Evolutionary conservation across 805 yeast genomes (phyloP), one percentile per base, ranked within the genome.

Genomic region (Vanderwaltozyma polyspora): DNA sequence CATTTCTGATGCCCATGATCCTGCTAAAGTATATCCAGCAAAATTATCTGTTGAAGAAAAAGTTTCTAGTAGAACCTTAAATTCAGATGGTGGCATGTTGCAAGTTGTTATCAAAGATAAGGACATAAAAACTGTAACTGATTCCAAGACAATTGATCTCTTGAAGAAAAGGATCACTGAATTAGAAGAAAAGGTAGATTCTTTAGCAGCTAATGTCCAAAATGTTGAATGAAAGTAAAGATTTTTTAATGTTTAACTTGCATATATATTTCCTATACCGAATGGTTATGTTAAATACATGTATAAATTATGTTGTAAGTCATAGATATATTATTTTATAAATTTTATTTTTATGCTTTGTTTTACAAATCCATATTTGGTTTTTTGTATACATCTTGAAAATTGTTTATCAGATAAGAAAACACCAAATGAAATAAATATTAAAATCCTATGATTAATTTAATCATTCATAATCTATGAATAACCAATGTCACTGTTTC

Each of bases 81-180:
- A 13, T 5, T n/a, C 26, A 14, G 14, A 17, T 3, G 12, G 13
- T 17, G 23, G 13, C 11, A 12, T 24, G 6, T 16, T 23, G 17
- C 25, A 23, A 11, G 16, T 33, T 8, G 28, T 33, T 1, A 33
- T 33, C 3, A 31, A 26, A 25, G 27, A 28, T 19, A 17, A 34
- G 12, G 28, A 27, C 18, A 33, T 35, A 26, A 32, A 15, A 30
- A 25, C 25, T 21, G 28, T 16, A 21, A 30, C n/a, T 25, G 29
- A 38, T 25, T 16, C 32, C 6, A 34, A 37, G 17, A 38, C 39
- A 11, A 34, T 44, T 18, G 42, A 39, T 19, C 31, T 31, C 10
- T 19, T 50, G 36, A 46, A 43, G 29, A 40, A 50, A 24, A 46
- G 46, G 32, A 42, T 46, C 4, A 35, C 43, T n/a, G 48, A 46